Evolutionary conservation across 768 basidiomycete genomes (phyloP), one percentile per base, ranked within the genome.

Genomic region (Daedaleopsis nitida): DNA sequence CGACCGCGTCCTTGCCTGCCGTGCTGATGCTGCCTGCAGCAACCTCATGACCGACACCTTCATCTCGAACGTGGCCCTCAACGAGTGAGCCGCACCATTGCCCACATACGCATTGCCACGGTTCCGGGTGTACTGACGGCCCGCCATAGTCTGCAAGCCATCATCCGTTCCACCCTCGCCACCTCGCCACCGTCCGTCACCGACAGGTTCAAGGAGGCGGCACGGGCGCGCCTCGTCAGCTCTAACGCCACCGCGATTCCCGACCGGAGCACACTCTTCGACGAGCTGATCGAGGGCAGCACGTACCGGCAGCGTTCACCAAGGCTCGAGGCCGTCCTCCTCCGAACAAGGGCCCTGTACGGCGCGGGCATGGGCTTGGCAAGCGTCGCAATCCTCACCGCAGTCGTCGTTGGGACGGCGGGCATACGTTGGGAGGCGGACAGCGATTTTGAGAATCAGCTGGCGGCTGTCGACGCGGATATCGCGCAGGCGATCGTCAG

Each of bases 401-500:
- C 77, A 11, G 77, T 92, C 56, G 84, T 91, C 53, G 78, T 80
- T 24, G 80, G 80, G 17, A 86, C 89, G 0, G 66, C 85, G 45
- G 85, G 85, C 14, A 70, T 84, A 49, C 83, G 81, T 55, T 93
- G 89, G 89, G 77, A 81, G 62, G 76, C 78, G 12, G 83, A 86
- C 55, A 83, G 86, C 17, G 75, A 78, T 55, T 81, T 86, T 76
- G 81, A 81, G 48, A 77, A 82, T 49, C 74, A 78, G 32, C 77
- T 93, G 55, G 83, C 87, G 42, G 77, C 81, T 56, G 79, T 92
- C 58, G 91, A 92, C 72, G 80, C 83, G 24, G 91, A 93, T 69
- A 83, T 93, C 55, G 83, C 84, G 55, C 91, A 92, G 74, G 91
- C 90, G 8, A 84, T 93, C 45, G 92, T 91, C 84, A 90, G 88